These are phyloP conservation scores for Hypoxylon sp. DNA, from an alignment of 2,329 filamentous ascomycete species.

Conservation along the genomic window DNA sequence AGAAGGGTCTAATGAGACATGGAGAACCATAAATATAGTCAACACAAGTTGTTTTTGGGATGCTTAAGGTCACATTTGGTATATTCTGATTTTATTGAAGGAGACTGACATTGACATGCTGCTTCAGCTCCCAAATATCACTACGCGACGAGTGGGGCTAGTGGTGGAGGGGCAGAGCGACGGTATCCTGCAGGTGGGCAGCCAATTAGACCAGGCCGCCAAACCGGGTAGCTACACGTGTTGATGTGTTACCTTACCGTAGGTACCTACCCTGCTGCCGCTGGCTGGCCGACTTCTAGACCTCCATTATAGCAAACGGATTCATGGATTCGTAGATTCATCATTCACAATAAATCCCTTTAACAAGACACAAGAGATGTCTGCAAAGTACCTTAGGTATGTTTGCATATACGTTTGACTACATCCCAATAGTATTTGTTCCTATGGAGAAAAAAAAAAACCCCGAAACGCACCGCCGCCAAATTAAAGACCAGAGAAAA, in stretches of 20 bases:
- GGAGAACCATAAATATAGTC: not conserved
- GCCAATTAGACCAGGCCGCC: not conserved
- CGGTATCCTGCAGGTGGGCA: not conserved
- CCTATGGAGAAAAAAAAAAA: constrained; percentile 33
- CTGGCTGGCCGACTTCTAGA: not conserved
- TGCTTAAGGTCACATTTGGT: not conserved
- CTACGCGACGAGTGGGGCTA: not conserved
- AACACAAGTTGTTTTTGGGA: not conserved
- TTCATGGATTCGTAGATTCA: too few relatives aligned
- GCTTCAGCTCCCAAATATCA: not conserved
- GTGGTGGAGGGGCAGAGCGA: not conserved
- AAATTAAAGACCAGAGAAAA: constrained; percentile 32
- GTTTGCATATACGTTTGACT: constrained; percentile 20
- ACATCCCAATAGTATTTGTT: constrained; percentile 34
- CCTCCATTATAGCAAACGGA: not conserved
- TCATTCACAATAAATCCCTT: not conserved
- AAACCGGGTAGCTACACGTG: not conserved
- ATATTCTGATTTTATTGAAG: not conserved
- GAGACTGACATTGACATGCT: not conserved
- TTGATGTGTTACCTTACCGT: not conserved
- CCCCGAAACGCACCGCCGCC: constrained; percentile 21
- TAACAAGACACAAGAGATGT: not conserved
- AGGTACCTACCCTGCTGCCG: too few relatives aligned
- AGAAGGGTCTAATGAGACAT: not conserved
- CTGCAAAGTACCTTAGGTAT: not conserved